Conservation (phyloP, 2,329 filamentous ascomycete species). For the Clonostachys rosea region DNA sequence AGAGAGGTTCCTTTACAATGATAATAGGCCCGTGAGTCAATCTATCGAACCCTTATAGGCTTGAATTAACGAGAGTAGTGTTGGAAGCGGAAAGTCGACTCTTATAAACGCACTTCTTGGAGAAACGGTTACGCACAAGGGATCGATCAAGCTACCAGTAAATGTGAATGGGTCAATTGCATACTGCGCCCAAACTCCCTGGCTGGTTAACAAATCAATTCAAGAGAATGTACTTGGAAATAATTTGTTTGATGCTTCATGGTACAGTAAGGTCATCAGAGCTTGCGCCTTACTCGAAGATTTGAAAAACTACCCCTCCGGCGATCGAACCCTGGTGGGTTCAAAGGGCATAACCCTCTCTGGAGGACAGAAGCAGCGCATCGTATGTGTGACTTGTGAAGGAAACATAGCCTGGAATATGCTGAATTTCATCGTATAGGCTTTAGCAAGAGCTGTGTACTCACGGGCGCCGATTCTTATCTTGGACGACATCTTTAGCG, state of each 20-base stretch:
- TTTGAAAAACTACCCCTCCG: slow-evolving; percentile 19
- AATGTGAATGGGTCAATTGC: slow-evolving; percentile 35
- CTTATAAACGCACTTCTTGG: slow-evolving; percentile 52
- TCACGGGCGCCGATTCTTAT: slow-evolving; percentile 72
- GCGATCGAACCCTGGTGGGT: slow-evolving; percentile 30
- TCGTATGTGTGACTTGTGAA: slow-evolving; percentile 7
- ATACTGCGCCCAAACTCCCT: slow-evolving; percentile 25
- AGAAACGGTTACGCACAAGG: slow-evolving; percentile 65
- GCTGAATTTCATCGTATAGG: slow-evolving; percentile 8
- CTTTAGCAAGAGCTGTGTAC: slow-evolving; percentile 75
- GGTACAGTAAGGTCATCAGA: slow-evolving; percentile 25
- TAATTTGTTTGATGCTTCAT: slow-evolving; percentile 15
- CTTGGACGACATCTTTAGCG: slow-evolving; percentile 74
- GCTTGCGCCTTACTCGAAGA: slow-evolving; percentile 24
- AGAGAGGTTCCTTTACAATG: neutral
- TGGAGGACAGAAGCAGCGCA: slow-evolving; percentile 32
- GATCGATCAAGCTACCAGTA: slow-evolving; percentile 51
- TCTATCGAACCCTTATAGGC: too few relatives aligned
- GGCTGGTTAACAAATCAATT: slow-evolving; percentile 24
- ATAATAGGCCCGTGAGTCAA: neutral
- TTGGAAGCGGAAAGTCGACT: slow-evolving; percentile 34
- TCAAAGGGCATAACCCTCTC: slow-evolving; percentile 33
- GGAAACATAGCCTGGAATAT: neutral
- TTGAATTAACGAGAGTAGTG: neutral
- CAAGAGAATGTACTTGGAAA: slow-evolving; percentile 30